Conservation (phyloP, 192 early-diverging fungal species). For the Backusella macrospora region DNA sequence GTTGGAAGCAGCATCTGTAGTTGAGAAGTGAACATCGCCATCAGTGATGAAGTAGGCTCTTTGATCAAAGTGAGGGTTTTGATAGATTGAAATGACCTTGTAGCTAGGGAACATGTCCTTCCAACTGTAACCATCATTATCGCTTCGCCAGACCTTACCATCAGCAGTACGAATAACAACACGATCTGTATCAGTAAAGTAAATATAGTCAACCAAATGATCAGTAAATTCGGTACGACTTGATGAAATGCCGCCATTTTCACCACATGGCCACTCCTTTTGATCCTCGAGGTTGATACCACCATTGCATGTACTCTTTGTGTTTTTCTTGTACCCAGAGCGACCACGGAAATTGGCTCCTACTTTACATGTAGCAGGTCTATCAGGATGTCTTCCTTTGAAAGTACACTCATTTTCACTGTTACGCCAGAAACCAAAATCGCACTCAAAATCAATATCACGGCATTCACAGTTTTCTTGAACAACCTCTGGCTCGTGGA, state of each 20-base stretch:
- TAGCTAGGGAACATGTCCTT: slow-evolving; percentile 35
- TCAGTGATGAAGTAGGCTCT: slow-evolving; percentile 63
- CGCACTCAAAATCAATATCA: slow-evolving; percentile 87
- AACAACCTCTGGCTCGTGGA: slow-evolving; percentile 53
- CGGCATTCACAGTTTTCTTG: slow-evolving; percentile 72
- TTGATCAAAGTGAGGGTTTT: slow-evolving; percentile 63
- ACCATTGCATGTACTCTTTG: slow-evolving; percentile 74
- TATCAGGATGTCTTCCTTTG: slow-evolving; percentile 74
- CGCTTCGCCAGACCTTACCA: slow-evolving; percentile 55
- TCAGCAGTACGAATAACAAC: slow-evolving; percentile 56
- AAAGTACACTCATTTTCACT: slow-evolving; percentile 65
- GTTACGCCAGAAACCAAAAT: slow-evolving; percentile 79
- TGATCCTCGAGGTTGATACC: slow-evolving; percentile 64
- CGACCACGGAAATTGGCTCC: slow-evolving; percentile 70
- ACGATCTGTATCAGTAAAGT: slow-evolving; percentile 42
- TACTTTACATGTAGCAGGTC: slow-evolving; percentile 68
- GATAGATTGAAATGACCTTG: slow-evolving; percentile 55
- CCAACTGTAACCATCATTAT: slow-evolving; percentile 70
- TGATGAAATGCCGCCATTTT: slow-evolving; percentile 30
- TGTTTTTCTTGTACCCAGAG: slow-evolving; percentile 83
- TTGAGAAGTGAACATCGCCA: slow-evolving; percentile 54
- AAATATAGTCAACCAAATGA: slow-evolving; percentile 43
- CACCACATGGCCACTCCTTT: slow-evolving; percentile 73
- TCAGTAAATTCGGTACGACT: slow-evolving; percentile 32
- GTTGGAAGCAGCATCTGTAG: slow-evolving; percentile 61